A percentile compares a stretch with the other conserved stretches of the same genome.
Evolutionary conservation across 345 rosid genomes (phyloP).

Genomic region (Atalantia buxifolia): DNA sequence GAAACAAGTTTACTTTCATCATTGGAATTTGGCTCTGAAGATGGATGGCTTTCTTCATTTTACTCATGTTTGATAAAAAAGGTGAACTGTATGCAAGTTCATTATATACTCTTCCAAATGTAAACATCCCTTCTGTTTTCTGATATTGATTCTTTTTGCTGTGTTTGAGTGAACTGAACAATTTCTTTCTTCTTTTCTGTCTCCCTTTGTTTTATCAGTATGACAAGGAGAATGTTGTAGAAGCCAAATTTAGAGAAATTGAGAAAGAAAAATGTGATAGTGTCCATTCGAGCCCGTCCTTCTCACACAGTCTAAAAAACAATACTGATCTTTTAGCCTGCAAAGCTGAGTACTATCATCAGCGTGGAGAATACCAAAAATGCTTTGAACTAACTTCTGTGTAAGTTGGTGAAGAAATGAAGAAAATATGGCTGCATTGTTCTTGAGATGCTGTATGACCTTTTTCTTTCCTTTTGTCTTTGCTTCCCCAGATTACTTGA

Average conservation of each 20-base stretch:
- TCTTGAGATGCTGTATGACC: constrained; percentile 13
- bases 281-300: constrained; percentile 44
- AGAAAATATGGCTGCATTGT: constrained; percentile 9
- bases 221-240: constrained; percentile 74
- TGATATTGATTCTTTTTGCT: not conserved
- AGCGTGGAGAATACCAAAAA: constrained; percentile 91
- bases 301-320: constrained; percentile 49
- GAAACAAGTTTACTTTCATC: constrained; percentile 76
- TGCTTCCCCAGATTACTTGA: constrained; percentile 63
- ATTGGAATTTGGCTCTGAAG: constrained; percentile 80
- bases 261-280: constrained; percentile 65
- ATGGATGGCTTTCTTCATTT: constrained; percentile 91
- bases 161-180: constrained; percentile 15
- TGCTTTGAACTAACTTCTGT: constrained; percentile 82
- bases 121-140: constrained; percentile 6
- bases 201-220: constrained; percentile 39
- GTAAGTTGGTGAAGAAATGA: constrained; percentile 45
- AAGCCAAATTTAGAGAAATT: constrained; percentile 78
- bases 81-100: constrained; percentile 31
- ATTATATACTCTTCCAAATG: not conserved
- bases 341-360: constrained; percentile 97
- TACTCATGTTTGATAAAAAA: constrained; percentile 92
- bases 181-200: constrained; percentile 5
- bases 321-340: constrained; percentile 87
- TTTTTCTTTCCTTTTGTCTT: constrained; percentile 11